These are phyloP conservation scores for Salvia hispanica DNA, from an alignment of 257 asterid species.

Conservation along the genomic window DNA sequence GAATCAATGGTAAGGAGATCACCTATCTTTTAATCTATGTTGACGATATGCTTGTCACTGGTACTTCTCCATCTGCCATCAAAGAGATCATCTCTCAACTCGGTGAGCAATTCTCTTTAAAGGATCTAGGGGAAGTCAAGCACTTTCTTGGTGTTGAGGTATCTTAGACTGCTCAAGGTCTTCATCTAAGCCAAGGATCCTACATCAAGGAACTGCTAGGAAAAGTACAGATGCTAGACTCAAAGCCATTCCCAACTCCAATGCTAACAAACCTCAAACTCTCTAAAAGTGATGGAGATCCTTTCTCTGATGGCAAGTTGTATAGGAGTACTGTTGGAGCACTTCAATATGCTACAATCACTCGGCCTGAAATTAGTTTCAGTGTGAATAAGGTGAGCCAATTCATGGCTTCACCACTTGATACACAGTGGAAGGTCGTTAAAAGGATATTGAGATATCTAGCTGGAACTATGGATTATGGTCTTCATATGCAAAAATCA, in stretches of 20 bases:
- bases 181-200: not conserved
- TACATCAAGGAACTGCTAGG: not conserved
- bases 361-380: too few relatives aligned
- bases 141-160: not conserved
- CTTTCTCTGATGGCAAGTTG: too few relatives aligned
- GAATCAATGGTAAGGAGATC: accelerated
- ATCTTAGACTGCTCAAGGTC: not conserved
- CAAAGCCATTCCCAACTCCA: too few relatives aligned
- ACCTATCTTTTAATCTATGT: not conserved
- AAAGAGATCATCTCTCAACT: not conserved
- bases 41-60: not conserved
- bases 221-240: not conserved
- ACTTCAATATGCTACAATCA: too few relatives aligned
- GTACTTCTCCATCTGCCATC: not conserved
- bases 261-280: too few relatives aligned
- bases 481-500: not conserved
- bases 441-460: not conserved
- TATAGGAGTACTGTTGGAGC: too few relatives aligned
- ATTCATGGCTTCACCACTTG: too few relatives aligned
- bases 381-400: too few relatives aligned
- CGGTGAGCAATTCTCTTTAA: not conserved
- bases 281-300: too few relatives aligned
- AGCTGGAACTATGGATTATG: not conserved
- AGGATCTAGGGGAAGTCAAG: not conserved
- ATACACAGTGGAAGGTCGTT: not conserved